These are phyloP conservation scores for Paxillus ammoniavirescens DNA, from an alignment of 768 basidiomycete species.

Conservation along the genomic window DNA sequence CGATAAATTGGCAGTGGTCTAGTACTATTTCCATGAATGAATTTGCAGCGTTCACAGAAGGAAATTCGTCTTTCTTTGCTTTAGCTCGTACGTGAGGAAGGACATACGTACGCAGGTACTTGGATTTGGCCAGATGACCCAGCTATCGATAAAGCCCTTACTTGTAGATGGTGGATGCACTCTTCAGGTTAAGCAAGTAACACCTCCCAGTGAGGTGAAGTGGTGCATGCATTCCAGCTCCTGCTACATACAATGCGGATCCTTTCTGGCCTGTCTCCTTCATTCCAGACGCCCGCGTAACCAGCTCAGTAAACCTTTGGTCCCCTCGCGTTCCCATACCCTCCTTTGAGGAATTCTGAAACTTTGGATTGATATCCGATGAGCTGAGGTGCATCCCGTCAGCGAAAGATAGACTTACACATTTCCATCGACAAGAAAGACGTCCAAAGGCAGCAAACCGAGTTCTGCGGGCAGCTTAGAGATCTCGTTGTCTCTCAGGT, in stretches of 20 bases:
- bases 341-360: constrained; percentile 80
- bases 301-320: constrained; percentile 79
- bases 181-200: too few species aligned
- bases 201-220: too few species aligned
- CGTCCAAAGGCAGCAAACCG: constrained; percentile 74
- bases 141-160: too few species aligned
- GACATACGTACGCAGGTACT: too few species aligned
- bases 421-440: constrained; percentile 84
- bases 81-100: too few species aligned
- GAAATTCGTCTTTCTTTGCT: too few species aligned
- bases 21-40: too few species aligned
- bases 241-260: constrained; percentile 3
- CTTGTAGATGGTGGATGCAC: too few species aligned
- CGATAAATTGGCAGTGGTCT: too few species aligned
- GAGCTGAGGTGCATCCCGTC: not conserved
- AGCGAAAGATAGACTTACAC: constrained; percentile 46
- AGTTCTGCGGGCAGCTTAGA: constrained; percentile 65
- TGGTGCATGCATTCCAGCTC: not conserved
- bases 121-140: too few species aligned
- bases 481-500: constrained; percentile 81
- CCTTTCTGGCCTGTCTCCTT: constrained; percentile 2
- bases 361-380: constrained; percentile 33
- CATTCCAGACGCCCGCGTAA: constrained; percentile 70
- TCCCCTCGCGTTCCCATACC: constrained; percentile 87
- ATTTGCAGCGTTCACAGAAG: too few species aligned